Evolutionary conservation across 2,329 filamentous ascomycete species (phyloP).

Genomic region (Microsporum audouinii): DNA sequence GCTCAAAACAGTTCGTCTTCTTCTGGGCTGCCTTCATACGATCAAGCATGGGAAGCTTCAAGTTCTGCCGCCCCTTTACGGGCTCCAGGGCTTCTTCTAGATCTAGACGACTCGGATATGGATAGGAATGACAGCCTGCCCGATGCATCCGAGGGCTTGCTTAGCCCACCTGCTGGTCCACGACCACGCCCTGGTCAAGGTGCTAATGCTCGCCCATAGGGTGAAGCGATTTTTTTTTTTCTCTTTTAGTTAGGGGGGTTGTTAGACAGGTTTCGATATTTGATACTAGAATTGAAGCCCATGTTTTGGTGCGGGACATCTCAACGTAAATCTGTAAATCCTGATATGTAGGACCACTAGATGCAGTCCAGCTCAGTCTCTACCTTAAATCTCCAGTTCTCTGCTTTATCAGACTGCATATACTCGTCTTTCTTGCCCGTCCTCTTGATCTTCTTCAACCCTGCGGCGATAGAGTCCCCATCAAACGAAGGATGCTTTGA

Average conservation of each 20-base stretch:
- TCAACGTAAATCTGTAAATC: not conserved
- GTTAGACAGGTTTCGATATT: not conserved
- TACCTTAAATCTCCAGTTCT: conserved; percentile 31
- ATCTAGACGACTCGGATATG: not conserved
- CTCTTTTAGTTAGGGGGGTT: too few species aligned
- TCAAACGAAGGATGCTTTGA: conserved; percentile 26
- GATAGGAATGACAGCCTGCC: not conserved
- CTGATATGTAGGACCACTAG: not conserved
- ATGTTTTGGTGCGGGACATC: not conserved
- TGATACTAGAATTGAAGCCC: not conserved
- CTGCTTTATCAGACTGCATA: conserved; percentile 24
- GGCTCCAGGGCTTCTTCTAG: not conserved
- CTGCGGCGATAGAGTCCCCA: conserved; percentile 29
- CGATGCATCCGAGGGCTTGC: not conserved
- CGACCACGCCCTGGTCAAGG: not conserved
- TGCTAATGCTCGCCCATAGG: not conserved
- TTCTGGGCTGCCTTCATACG: conserved; percentile 4
- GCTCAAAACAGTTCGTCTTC: not conserved
- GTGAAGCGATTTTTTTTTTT: too few species aligned
- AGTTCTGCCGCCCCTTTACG: not conserved
- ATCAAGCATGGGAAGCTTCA: not conserved
- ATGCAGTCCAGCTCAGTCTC: not conserved
- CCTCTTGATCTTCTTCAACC: conserved; percentile 38
- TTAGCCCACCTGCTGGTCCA: not conserved
- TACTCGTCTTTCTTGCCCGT: conserved; percentile 51